Conservation (phyloP, 2,329 filamentous ascomycete species). For the Trichothecium roseum region DNA sequence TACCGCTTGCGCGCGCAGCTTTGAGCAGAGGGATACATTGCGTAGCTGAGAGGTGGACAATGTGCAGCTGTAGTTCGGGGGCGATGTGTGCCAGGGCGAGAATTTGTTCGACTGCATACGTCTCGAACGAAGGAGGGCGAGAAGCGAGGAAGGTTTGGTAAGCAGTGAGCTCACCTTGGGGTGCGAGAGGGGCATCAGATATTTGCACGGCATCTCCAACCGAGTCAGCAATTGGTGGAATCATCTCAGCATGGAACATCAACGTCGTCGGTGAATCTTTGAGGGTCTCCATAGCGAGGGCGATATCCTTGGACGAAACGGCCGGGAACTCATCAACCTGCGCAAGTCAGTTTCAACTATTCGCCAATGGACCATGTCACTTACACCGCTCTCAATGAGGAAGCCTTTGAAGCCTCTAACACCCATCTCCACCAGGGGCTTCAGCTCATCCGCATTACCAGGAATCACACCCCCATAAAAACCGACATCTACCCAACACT, state of each 20-base stretch:
- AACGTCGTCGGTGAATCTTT: slow-evolving; percentile 77
- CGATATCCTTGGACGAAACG: slow-evolving; percentile 70
- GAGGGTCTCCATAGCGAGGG: slow-evolving; percentile 69
- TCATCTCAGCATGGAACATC: slow-evolving; percentile 99
- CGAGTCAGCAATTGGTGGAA: slow-evolving; percentile 73
- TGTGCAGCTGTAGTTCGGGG: slow-evolving; percentile 76
- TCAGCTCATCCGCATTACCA: slow-evolving; percentile 71
- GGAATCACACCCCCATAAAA: slow-evolving; percentile 95
- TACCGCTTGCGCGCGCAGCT: slow-evolving; percentile 58
- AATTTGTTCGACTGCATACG: slow-evolving; percentile 80
- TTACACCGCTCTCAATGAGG: slow-evolving; percentile 88
- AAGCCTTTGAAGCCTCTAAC: slow-evolving; percentile 97
- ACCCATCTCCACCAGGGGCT: slow-evolving; percentile 71
- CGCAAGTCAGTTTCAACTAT: slow-evolving; percentile 7
- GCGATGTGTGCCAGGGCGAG: slow-evolving; percentile 70
- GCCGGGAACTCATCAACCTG: slow-evolving; percentile 94
- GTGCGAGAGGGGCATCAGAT: slow-evolving; percentile 58
- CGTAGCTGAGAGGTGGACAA: slow-evolving; percentile 85
- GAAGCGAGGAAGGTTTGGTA: slow-evolving; percentile 91
- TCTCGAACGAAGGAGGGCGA: slow-evolving; percentile 82
- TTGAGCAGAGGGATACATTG: slow-evolving; percentile 76
- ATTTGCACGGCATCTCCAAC: slow-evolving; percentile 67
- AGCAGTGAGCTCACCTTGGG: slow-evolving; percentile 59
- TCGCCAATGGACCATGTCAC: slow-evolving; percentile 21
- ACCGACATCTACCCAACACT: slow-evolving; percentile 98